These are phyloP conservation scores for Naganishia sp. DNA, from an alignment of 1,284 basidiomycete genomes.

Conservation along the genomic window DNA sequence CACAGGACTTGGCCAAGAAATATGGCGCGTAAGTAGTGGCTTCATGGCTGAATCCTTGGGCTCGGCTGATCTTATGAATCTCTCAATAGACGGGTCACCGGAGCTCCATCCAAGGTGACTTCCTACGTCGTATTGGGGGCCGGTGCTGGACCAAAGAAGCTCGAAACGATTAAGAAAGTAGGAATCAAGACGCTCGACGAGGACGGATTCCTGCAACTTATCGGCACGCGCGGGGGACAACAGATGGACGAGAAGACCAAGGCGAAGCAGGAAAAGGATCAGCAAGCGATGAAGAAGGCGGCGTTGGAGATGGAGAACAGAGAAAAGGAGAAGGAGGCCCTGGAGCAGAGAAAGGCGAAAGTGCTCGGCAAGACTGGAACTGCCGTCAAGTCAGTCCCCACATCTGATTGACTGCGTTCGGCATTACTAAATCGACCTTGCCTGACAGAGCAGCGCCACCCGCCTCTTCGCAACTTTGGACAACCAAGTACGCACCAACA, in stretches of 20 bases:
- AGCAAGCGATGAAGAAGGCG: constrained; percentile 57
- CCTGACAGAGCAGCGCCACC: constrained; percentile 55
- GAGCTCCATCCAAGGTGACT: constrained; percentile 86
- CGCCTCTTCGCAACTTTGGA: constrained; percentile 75
- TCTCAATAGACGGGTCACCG: constrained; percentile 70
- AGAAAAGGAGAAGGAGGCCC: constrained; percentile 30
- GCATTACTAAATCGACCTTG: background rate
- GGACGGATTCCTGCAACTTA: constrained; percentile 82
- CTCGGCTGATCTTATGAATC: background rate
- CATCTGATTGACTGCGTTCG: background rate
- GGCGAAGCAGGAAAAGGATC: constrained; percentile 80
- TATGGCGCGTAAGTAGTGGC: constrained; percentile 72
- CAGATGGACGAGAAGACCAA: constrained; percentile 73
- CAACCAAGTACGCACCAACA: constrained; percentile 88
- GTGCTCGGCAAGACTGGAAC: constrained; percentile 46
- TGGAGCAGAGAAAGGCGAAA: constrained; percentile 52
- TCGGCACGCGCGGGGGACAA: constrained; percentile 61
- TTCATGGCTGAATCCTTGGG: background rate
- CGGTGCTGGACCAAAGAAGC: constrained; percentile 83
- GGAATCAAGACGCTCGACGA: constrained; percentile 75
- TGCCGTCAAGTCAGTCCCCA: constrained; percentile 47
- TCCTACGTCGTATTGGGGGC: constrained; percentile 86
- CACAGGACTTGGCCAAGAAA: constrained; percentile 83
- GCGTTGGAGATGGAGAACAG: constrained; percentile 66
- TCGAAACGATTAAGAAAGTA: constrained; percentile 80